Evolutionary conservation across 192 early-diverging fungal genomes (phyloP).

Genomic region (Podila horticola): DNA sequence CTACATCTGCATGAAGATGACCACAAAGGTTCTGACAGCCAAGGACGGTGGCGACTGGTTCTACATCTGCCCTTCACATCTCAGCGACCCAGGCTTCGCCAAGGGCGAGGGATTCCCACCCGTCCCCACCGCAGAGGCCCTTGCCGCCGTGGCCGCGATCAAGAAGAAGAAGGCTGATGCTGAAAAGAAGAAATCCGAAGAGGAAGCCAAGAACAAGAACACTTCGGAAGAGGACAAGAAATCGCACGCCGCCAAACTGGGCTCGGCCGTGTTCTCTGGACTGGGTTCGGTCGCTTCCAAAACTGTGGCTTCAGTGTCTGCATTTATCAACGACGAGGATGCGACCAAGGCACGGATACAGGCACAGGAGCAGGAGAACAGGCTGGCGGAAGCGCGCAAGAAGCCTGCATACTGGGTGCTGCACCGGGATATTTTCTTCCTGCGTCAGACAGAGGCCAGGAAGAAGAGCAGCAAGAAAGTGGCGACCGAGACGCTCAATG

Average conservation of each 20-base stretch:
- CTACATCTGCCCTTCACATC: conserved; percentile 56
- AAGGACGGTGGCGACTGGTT: conserved; percentile 66
- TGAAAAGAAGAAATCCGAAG: conserved; percentile 42
- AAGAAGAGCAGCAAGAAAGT: conserved; percentile 53
- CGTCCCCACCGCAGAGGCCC: conserved; percentile 27
- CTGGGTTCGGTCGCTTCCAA: conserved; percentile 39
- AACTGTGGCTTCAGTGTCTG: conserved; percentile 34
- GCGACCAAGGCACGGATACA: conserved; percentile 45
- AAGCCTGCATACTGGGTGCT: conserved; percentile 56
- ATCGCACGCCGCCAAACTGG: conserved; percentile 36
- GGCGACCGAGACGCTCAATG: conserved; percentile 46
- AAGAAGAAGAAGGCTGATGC: conserved; percentile 46
- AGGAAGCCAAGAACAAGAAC: conserved; percentile 2
- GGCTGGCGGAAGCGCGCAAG: conserved; percentile 27
- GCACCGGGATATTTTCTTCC: conserved; percentile 59
- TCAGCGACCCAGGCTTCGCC: conserved; percentile 54
- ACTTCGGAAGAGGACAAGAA: conserved; percentile 24
- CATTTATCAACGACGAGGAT: conserved; percentile 50
- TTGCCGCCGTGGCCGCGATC: conserved; percentile 38
- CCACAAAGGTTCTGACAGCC: conserved; percentile 56
- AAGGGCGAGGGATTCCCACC: conserved; percentile 51
- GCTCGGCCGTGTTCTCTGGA: conserved; percentile 43
- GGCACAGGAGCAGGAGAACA: conserved; percentile 28
- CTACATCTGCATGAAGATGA: conserved; percentile 65
- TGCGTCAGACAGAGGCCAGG: conserved; percentile 55